Evolutionary conservation across 75 land plant species (phyloP), one percentile per base, ranked within the genome.

Genomic region (Larix kaempferi): DNA sequence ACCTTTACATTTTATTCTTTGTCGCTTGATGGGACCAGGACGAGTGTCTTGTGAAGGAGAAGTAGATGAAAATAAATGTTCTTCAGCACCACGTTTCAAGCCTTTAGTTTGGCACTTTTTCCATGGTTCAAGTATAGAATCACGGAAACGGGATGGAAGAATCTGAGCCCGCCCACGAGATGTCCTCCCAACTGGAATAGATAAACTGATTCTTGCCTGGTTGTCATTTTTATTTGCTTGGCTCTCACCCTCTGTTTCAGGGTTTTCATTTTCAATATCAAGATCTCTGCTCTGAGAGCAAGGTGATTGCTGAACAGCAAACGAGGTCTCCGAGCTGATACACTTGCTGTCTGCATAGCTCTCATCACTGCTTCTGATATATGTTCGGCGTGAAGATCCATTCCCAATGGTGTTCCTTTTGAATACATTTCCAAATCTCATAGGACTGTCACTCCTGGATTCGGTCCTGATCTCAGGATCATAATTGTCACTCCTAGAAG

Each of bases 141-240:
- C 88, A 72, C 83, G 79, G 39, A 86, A 78, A 16, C 88, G 71
- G 15, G 80, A 65, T 74, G 88, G 88, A 41, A 86, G 75, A 59
- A 87, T 77, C 80, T 86, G 88, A 23, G 87, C 58, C 21, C 88
- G 41, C 23, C 88, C 88, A 54, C 88, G 87, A 56, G 74, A 85
- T 15, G 88, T 86, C 55, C 74, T 73, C 33, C 83, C 78, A 59
- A 86, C 23, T 33, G 78, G 56, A 73, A 44, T 23, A 13, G 74
- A 52, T 22, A 52, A 25, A 73, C 57, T 52, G 15, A 12, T 56
- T n/a, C 49, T 52, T 12, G 29, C 15, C 8, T 39, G 14, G 57
- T 73, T 55, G 5, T 4, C 55, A 25, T 12, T 23, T 73, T 73
- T 29, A 17, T 54, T 54, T 54, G 37, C 57, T 14, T 54, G 57